These are phyloP conservation scores for Apiospora malaysiana DNA, from an alignment of 2,329 filamentous ascomycete species.

Conservation along the genomic window DNA sequence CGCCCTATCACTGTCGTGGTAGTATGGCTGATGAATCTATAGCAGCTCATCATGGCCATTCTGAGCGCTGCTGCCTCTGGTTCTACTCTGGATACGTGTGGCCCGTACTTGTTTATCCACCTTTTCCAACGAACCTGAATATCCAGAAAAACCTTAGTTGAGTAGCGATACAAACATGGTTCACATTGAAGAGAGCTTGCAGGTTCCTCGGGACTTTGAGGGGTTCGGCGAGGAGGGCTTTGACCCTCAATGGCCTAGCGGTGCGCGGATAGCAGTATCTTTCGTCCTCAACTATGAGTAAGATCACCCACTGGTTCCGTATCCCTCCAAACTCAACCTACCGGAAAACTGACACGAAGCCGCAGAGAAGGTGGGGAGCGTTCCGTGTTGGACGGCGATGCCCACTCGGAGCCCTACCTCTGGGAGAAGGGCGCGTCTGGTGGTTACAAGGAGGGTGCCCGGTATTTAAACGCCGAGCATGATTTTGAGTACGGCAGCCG, in stretches of 20 bases:
- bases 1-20: background rate
- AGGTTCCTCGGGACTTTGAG: constrained; percentile 34
- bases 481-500: constrained; percentile 35
- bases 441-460: constrained; percentile 30
- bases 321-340: background rate
- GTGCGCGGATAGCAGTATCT: constrained; percentile 32
- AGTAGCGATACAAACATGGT: constrained; percentile 23
- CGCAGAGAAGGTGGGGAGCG: constrained; percentile 37
- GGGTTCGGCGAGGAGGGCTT: constrained; percentile 33
- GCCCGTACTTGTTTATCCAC: background rate
- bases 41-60: background rate
- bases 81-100: background rate
- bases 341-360: background rate
- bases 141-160: background rate
- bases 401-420: constrained; percentile 32
- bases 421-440: constrained; percentile 36
- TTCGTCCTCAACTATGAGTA: constrained; percentile 35
- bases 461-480: constrained; percentile 34
- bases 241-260: constrained; percentile 33
- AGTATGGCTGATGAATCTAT: background rate
- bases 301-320: background rate
- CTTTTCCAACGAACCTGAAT: background rate
- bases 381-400: constrained; percentile 34
- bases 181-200: constrained; percentile 28
- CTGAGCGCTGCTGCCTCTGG: background rate